Evolutionary conservation across 139 green algal genomes (phyloP), one percentile per base, ranked within the genome.

Genomic region (Volvox africanus): DNA sequence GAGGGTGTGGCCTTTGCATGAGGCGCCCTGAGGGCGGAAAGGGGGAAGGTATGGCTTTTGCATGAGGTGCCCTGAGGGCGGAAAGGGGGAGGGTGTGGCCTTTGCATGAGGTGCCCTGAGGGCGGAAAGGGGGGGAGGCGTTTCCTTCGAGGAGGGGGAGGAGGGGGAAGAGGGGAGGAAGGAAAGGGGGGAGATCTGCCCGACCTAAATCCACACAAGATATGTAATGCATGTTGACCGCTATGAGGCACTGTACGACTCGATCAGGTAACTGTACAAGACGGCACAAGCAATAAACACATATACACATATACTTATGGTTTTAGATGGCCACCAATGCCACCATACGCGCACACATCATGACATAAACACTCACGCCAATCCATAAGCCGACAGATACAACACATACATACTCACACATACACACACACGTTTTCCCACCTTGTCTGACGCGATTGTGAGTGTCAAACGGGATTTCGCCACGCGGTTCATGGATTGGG

Each of bases 81-180:
- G 16, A 30, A n/a, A 89, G 69, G 18, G 85, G 18, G 37, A 89
- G 85, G 32, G 85, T 89, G 85, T 82, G 85, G 19, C 85, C 85
- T 20, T 73, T 78, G 83, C 82, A 80, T 12, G 78, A 62, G 22
- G 35, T 35, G 17, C 36, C 78, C 78, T 84, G 78, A 13, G 22
- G 37, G 37, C 33, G 76, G 65, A 55, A 55, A 55, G 28, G 71
- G 71, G 14, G 26, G 9, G 20, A n/a, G n/a, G n/a, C n/a, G n/a
- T n/a, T n/a, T n/a, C n/a, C n/a, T n/a, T n/a, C n/a, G n/a, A n/a
- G n/a, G n/a, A n/a, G n/a, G n/a, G n/a, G n/a, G n/a, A n/a, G n/a
- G n/a, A n/a, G n/a, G n/a, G n/a, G 71, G 44, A 9, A 9, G 44
- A 55, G 44, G 44, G 44, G 44, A 55, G 44, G 9, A 55, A 55